Conservation (phyloP, 169 alveolate species). For the Plasmodium sp. region DNA sequence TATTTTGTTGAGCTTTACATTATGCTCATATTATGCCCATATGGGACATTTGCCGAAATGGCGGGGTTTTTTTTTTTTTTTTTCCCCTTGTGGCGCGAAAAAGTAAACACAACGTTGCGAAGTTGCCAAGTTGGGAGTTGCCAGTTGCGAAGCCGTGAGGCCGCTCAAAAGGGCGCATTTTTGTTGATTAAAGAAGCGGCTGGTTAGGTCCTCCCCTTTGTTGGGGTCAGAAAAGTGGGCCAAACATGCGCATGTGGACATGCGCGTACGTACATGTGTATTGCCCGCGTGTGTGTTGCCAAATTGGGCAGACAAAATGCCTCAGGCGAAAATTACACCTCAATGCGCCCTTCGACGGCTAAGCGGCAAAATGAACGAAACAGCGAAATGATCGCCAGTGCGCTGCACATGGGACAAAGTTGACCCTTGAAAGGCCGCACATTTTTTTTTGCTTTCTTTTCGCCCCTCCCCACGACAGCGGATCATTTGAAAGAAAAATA, state of each 20-base stretch:
- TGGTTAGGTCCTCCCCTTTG: not conserved
- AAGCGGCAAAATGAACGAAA: not conserved
- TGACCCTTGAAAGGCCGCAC: not conserved
- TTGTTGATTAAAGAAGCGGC: not conserved
- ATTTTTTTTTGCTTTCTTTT: not conserved
- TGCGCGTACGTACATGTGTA: not conserved
- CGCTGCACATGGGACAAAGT: not conserved
- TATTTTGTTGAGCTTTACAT: not conserved
- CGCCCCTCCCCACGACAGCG: not conserved
- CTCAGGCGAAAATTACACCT: not conserved
- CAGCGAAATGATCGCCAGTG: not conserved
- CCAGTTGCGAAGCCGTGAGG: not conserved
- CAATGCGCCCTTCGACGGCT: not conserved
- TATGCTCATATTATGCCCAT: not conserved
- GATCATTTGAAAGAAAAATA: not conserved
- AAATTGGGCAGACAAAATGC: not conserved
- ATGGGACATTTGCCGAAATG: not conserved
- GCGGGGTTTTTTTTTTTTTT: not conserved
- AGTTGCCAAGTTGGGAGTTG: not conserved
- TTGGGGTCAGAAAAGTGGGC: not conserved
- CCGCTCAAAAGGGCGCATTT: not conserved
- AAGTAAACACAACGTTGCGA: not conserved
- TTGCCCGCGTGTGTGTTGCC: not conserved
- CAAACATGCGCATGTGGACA: not conserved
- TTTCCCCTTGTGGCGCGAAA: not conserved